Evolutionary conservation across 139 green algal genomes (phyloP).

Genomic region (Picochlorum sp.): DNA sequence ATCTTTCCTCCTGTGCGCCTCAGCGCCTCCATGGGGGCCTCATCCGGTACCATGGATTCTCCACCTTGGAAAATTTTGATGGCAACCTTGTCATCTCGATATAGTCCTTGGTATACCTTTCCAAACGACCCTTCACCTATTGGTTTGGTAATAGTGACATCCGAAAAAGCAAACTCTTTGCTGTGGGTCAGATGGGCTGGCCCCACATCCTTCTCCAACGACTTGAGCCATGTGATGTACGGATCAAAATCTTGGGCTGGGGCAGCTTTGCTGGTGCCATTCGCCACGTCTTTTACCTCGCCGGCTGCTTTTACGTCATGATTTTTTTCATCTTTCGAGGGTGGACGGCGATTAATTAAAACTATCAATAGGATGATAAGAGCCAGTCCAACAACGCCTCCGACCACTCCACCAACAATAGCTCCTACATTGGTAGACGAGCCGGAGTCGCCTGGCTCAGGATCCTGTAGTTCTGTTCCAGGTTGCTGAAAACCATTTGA

Average conservation of each 20-base stretch:
- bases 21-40: background rate
- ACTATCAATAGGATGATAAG: background rate
- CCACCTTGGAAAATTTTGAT: background rate
- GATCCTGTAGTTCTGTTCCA: too few relatives aligned
- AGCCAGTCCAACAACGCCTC: background rate
- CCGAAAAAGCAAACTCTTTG: background rate
- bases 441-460: too few relatives aligned
- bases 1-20: background rate
- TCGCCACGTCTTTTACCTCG: background rate
- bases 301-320: too few relatives aligned
- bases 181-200: background rate
- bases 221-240: background rate
- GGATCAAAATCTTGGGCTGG: background rate
- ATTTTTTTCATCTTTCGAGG: background rate
- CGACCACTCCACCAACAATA: background rate
- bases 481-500: too few relatives aligned
- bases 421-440: background rate
- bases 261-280: too few relatives aligned
- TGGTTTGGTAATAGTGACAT: background rate
- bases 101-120: background rate
- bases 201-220: background rate
- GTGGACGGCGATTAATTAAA: background rate
- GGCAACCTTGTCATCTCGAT: background rate
- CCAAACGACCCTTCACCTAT: background rate
- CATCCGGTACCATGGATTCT: background rate